Evolutionary conservation across 129 eudicot genomes (phyloP).

Genomic region (Pulicaria dysenterica): DNA sequence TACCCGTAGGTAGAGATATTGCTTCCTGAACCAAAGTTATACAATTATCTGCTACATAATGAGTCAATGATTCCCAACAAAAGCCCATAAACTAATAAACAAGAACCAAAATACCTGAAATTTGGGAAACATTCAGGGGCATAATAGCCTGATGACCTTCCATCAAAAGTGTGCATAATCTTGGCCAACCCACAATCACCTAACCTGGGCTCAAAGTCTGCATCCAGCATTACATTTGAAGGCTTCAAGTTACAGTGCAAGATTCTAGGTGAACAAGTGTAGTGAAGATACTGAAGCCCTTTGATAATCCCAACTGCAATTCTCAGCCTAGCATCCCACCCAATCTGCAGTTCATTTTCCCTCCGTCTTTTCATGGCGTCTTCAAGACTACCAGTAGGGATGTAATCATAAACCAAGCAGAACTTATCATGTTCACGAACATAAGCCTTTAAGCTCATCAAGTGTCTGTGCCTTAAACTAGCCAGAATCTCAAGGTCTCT

Average conservation of each 20-base stretch:
- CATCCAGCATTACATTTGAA: slow-evolving; percentile 77
- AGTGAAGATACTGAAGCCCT: slow-evolving; percentile 79
- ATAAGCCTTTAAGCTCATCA: slow-evolving; percentile 79
- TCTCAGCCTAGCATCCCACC: slow-evolving; percentile 74
- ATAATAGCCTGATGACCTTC: slow-evolving; percentile 44
- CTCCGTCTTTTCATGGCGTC: slow-evolving; percentile 61
- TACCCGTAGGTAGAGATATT: too few species aligned
- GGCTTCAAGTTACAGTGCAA: slow-evolving; percentile 78
- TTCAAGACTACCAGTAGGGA: slow-evolving; percentile 77
- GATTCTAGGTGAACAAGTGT: slow-evolving; percentile 47
- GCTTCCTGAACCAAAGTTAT: neutral
- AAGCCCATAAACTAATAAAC: neutral
- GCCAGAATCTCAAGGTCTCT: slow-evolving; percentile 64
- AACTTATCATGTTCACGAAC: slow-evolving; percentile 47
- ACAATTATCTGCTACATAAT: neutral
- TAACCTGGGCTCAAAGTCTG: slow-evolving; percentile 69
- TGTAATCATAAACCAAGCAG: slow-evolving; percentile 70
- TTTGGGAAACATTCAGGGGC: slow-evolving; percentile 73
- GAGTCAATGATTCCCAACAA: neutral
- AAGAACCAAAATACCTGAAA: slow-evolving; percentile 47
- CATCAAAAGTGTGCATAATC: slow-evolving; percentile 45
- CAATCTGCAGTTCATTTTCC: slow-evolving; percentile 46
- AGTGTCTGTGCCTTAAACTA: slow-evolving; percentile 60
- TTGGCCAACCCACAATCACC: slow-evolving; percentile 71
- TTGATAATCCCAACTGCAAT: slow-evolving; percentile 82